Conservation (phyloP, 2,329 filamentous ascomycete genomes). For the Pseudofabraea citricarpa region DNA sequence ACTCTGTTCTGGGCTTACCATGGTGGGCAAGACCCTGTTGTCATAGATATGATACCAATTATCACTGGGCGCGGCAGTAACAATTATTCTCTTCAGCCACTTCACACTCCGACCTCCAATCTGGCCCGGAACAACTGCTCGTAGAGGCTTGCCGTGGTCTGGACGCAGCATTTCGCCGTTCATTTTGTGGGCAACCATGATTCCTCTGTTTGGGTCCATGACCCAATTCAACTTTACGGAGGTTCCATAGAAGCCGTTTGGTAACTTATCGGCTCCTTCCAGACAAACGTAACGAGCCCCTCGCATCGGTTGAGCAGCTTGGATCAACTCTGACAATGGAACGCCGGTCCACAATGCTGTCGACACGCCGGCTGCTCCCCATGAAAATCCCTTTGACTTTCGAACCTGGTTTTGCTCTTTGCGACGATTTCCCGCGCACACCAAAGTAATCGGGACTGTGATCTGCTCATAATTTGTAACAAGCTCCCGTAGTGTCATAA, state of each 20-base stretch:
- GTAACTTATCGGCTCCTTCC: constrained; percentile 82
- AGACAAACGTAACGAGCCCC: constrained; percentile 82
- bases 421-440: constrained; percentile 85
- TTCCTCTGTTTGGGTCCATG: constrained; percentile 74
- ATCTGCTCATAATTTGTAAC: constrained; percentile 72
- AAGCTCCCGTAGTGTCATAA: constrained; percentile 66
- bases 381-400: constrained; percentile 91
- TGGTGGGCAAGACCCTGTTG: constrained; percentile 84
- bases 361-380: constrained; percentile 82
- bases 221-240: constrained; percentile 86
- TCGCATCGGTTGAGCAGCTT: constrained; percentile 60
- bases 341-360: constrained; percentile 87
- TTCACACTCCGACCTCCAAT: constrained; percentile 92
- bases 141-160: constrained; percentile 81
- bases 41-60: constrained; percentile 97
- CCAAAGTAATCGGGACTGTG: constrained; percentile 81
- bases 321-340: constrained; percentile 66
- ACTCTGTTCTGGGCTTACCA: constrained; percentile 76
- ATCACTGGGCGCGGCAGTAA: constrained; percentile 75
- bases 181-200: constrained; percentile 88
- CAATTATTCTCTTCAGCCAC: constrained; percentile 77
- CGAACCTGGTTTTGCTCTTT: constrained; percentile 91
- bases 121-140: constrained; percentile 82
- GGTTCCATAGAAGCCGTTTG: constrained; percentile 86
- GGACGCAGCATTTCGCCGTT: constrained; percentile 77